A percentile compares a stretch with the other conserved stretches of the same genome.
phyloP scores from a whole-genome alignment of 225 moss, liverwort and hornwort genomes.

The Marchantia paleacea region DNA sequence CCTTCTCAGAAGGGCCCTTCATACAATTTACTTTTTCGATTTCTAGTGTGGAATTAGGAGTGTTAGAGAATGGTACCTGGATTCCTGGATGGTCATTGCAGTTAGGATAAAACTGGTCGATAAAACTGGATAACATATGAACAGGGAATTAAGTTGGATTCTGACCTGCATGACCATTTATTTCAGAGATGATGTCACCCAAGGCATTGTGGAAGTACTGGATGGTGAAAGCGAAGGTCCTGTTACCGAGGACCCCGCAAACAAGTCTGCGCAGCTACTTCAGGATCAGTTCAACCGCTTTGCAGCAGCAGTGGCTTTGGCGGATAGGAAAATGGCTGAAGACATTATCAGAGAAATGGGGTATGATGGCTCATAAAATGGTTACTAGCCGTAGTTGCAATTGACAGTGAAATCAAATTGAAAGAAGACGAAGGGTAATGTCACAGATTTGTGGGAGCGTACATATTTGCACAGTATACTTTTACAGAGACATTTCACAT shows the following conservation, averaged over 20 bases:
- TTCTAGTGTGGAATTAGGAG: no score
- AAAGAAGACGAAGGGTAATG: not conserved
- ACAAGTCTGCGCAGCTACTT: conserved; percentile 50
- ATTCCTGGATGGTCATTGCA: not conserved
- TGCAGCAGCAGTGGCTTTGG: conserved; percentile 71
- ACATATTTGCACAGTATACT: not conserved
- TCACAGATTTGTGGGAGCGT: not conserved
- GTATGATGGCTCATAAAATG: conserved; percentile 34
- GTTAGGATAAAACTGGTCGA: not conserved
- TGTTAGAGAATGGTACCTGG: not conserved
- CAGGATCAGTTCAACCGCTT: conserved; percentile 85
- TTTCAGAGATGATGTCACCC: conserved; percentile 34
- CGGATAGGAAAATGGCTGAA: conserved; percentile 67
- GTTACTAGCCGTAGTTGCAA: not conserved
- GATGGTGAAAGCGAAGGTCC: conserved; percentile 50
- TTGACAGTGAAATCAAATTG: not conserved
- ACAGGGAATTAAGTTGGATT: not conserved
- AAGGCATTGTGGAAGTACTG: conserved; percentile 41
- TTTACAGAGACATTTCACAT: not conserved
- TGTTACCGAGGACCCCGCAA: not conserved
- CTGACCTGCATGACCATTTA: conserved; percentile 19
- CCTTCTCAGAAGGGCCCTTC: not conserved
- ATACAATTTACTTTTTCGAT: not conserved
- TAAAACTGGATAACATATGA: not conserved
- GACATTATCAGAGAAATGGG: conserved; percentile 72